A percentile compares a stretch with the other conserved stretches of the same genome.
These are phyloP conservation scores for Batkoa obscura DNA, from an alignment of 371 early-diverging fungal genomes.

Conservation along the genomic window DNA sequence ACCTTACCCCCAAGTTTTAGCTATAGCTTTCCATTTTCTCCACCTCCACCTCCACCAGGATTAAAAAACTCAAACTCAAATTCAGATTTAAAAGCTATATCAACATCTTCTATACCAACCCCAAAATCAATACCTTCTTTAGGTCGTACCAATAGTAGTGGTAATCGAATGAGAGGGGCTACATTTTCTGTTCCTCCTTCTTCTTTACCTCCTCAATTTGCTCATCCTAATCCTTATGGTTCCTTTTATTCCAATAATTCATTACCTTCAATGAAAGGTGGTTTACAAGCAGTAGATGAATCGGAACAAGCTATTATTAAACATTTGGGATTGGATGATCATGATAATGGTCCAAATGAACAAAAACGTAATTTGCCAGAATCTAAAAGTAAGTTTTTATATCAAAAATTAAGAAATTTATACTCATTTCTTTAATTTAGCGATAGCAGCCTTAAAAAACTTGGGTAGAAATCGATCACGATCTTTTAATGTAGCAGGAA, in stretches of 20 bases:
- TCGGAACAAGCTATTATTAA: constrained; percentile 42
- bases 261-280: constrained; percentile 24
- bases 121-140: constrained; percentile 5
- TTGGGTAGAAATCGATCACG: constrained; percentile 40
- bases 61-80: not conserved
- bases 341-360: too few relatives aligned
- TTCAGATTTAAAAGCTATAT: not conserved
- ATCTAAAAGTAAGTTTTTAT: constrained; percentile 18
- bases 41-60: not conserved
- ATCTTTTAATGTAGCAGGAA: constrained; percentile 45
- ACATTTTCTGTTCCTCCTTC: constrained; percentile 4
- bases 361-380: too few relatives aligned
- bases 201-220: not conserved
- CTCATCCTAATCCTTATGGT: not conserved
- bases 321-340: too few relatives aligned
- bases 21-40: not conserved
- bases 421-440: too few relatives aligned
- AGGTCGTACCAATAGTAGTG: not conserved
- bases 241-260: not conserved
- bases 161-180: not conserved
- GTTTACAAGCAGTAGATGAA: constrained; percentile 30
- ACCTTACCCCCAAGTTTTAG: not conserved
- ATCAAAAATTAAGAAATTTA: constrained; percentile 20
- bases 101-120: not conserved
- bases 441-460: constrained; percentile 13